phyloP scores from a whole-genome alignment of 495 filamentous ascomycete genomes.

The Daldinia grandis region DNA sequence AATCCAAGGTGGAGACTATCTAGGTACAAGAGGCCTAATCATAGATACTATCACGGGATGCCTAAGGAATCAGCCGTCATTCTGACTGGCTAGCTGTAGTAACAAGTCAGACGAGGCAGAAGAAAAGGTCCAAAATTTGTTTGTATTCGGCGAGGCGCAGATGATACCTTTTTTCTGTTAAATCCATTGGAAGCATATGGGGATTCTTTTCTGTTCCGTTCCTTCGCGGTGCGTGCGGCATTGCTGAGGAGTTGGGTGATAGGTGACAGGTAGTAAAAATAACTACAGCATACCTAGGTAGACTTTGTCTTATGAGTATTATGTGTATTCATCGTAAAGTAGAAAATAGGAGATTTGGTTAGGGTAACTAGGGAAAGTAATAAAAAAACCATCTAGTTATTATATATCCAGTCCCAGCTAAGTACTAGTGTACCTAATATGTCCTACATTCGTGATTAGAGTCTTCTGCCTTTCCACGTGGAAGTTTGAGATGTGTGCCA shows the following conservation, averaged over 20 bases:
- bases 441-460: not conserved
- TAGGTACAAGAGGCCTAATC: slow-evolving; percentile 6
- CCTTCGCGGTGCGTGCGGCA: slow-evolving; percentile 25
- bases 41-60: not conserved
- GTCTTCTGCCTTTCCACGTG: not conserved
- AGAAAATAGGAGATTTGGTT: not conserved
- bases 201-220: slow-evolving; percentile 21
- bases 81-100: not conserved
- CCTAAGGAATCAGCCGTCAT: slow-evolving; percentile 1
- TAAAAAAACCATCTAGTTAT: not conserved
- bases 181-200: slow-evolving; percentile 31
- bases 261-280: slow-evolving; percentile 27
- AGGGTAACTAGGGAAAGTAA: not conserved
- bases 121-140: slow-evolving; percentile 16
- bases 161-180: slow-evolving; percentile 42
- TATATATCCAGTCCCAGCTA: not conserved
- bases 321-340: slow-evolving; percentile 15
- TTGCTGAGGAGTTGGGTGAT: slow-evolving; percentile 37
- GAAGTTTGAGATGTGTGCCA: not conserved
- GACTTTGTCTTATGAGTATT: slow-evolving; percentile 23
- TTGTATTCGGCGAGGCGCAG: slow-evolving; percentile 42
- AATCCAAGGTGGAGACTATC: slow-evolving; percentile 12
- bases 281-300: slow-evolving; percentile 36
- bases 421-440: not conserved
- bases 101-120: not conserved